Conservation (phyloP, 345 rosid genomes). For the Eucalyptus cloeziana region DNA sequence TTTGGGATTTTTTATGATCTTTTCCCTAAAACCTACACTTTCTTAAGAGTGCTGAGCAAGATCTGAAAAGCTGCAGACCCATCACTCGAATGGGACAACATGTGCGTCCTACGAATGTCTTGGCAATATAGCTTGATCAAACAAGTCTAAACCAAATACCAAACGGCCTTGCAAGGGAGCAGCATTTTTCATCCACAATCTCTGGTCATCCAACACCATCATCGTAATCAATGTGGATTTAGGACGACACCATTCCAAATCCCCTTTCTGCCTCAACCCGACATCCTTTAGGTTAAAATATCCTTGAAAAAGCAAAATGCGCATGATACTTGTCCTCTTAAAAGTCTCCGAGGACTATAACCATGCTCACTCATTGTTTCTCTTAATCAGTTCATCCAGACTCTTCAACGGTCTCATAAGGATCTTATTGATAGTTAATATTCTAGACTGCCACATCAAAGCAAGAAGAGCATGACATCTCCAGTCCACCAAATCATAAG, state of each 20-base stretch:
- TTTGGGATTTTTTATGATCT: too few species aligned
- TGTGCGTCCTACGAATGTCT: neutral
- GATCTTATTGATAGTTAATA: neutral
- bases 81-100: neutral
- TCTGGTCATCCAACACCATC: neutral
- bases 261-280: neutral
- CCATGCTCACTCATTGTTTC: neutral
- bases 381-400: neutral
- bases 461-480: neutral
- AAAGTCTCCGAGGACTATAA: neutral
- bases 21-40: neutral
- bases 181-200: neutral
- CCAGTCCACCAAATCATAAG: neutral
- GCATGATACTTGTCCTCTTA: neutral
- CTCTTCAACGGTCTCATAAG: neutral
- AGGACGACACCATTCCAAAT: neutral
- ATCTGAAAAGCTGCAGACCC: neutral
- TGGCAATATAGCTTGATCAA: neutral
- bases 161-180: neutral
- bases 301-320: neutral
- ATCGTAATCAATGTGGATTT: neutral
- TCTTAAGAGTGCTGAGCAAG: neutral
- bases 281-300: neutral
- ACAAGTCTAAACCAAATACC: neutral
- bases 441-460: neutral